Conservation (phyloP, 2,329 filamentous ascomycete genomes). For the Whalleya microplaca region DNA sequence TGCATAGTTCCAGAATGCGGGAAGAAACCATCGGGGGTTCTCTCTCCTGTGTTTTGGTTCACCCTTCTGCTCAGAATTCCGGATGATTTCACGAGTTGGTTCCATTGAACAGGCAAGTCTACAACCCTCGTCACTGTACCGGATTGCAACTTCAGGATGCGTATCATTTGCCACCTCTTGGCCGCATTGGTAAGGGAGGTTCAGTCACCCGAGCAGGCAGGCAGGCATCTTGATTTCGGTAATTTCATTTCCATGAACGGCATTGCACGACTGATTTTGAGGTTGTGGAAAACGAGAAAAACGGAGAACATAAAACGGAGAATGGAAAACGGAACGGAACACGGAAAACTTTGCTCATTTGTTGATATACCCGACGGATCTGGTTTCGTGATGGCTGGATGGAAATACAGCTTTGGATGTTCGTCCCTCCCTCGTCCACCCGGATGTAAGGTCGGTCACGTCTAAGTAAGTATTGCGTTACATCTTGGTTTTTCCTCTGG, state of each 20-base stretch:
- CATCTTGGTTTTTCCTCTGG: background rate
- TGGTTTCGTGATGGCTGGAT: background rate
- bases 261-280: background rate
- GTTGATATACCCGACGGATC: background rate
- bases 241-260: background rate
- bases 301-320: too few species aligned
- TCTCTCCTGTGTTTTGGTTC: background rate
- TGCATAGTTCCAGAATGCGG: background rate
- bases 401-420: background rate
- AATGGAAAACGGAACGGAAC: too few species aligned
- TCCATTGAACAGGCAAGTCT: background rate
- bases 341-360: too few species aligned
- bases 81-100: background rate
- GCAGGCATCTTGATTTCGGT: background rate
- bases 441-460: background rate
- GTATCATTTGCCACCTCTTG: background rate
- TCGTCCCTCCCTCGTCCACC: background rate
- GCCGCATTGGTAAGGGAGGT: background rate
- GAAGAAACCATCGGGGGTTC: background rate
- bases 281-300: background rate
- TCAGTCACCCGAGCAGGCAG: background rate
- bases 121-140: too few species aligned
- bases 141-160: background rate
- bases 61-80: background rate
- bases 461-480: background rate